Conservation (phyloP, 176 grass and related monocot species). For the Oryza australiensis region DNA sequence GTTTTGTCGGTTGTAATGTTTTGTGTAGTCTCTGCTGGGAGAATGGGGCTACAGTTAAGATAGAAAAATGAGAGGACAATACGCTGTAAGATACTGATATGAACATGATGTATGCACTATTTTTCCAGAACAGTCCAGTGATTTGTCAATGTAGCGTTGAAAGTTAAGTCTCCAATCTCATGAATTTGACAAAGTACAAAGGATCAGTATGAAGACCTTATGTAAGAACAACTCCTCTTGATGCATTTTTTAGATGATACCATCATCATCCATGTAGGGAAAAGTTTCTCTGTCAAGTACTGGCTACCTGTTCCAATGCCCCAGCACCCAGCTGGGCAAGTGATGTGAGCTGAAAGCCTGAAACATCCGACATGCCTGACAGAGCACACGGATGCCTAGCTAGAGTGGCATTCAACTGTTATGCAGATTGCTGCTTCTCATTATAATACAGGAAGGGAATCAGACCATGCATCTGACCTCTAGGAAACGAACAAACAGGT, state of each 20-base stretch:
- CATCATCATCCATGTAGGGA: background rate
- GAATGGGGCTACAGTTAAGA: background rate
- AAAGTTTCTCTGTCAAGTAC: background rate
- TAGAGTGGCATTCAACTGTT: slow-evolving; percentile 14
- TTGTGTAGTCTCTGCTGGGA: background rate
- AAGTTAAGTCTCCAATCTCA: background rate
- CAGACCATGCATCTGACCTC: slow-evolving; percentile 35
- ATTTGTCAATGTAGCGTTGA: background rate
- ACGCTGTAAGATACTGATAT: background rate
- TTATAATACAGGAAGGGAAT: slow-evolving; percentile 19
- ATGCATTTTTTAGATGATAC: background rate
- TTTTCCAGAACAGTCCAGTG: background rate
- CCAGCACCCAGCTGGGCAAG: background rate
- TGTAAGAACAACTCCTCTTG: background rate
- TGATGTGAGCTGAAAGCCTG: background rate
- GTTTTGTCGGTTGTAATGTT: background rate
- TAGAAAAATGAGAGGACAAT: background rate
- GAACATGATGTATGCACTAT: background rate
- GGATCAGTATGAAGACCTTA: background rate
- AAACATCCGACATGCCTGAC: slow-evolving; percentile 34
- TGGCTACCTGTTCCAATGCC: background rate
- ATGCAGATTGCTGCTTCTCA: background rate
- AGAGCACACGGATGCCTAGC: background rate
- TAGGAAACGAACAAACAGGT: slow-evolving; percentile 49
- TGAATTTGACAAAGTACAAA: background rate